Evolutionary conservation across 306 rosid species (phyloP).

Genomic region (Begonia loranthoides): DNA sequence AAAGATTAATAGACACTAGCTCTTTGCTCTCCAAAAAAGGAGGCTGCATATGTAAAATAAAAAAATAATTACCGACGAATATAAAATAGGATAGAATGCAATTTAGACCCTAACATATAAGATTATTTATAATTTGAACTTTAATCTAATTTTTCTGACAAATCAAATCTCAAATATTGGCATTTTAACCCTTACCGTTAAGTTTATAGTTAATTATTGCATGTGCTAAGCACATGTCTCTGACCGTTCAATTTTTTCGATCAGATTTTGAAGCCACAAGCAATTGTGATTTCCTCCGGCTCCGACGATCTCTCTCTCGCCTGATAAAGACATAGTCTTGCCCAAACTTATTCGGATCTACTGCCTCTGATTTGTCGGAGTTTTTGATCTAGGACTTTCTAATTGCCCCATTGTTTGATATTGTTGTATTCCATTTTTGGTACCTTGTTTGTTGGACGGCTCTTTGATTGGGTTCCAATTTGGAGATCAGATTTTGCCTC

Average conservation of each 20-base stretch:
- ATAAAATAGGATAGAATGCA: neutral
- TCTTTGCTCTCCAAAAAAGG: constrained; percentile 41
- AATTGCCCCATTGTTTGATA: neutral
- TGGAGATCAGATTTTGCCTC: constrained; percentile 18
- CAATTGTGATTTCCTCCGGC: constrained; percentile 18
- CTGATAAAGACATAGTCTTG: neutral
- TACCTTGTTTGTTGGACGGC: neutral
- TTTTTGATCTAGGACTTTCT: neutral
- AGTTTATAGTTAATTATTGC: too few species aligned
- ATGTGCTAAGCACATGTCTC: too few species aligned
- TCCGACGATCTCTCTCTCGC: neutral
- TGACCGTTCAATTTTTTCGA: too few species aligned
- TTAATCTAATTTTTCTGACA: neutral
- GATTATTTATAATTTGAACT: constrained; percentile 3
- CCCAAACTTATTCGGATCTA: neutral
- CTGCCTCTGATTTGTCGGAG: neutral
- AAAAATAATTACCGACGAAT: too few species aligned
- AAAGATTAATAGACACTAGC: constrained; percentile 62
- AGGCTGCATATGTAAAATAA: constrained; percentile 42
- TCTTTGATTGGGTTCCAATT: constrained; percentile 10
- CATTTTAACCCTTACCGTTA: too few species aligned
- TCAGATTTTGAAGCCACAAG: too few species aligned
- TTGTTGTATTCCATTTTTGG: neutral
- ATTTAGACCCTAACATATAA: constrained; percentile 5
- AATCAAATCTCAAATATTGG: too few species aligned